Evolutionary conservation across 176 grass and related monocot genomes (phyloP).

Genomic region (Melocanna baccifera): DNA sequence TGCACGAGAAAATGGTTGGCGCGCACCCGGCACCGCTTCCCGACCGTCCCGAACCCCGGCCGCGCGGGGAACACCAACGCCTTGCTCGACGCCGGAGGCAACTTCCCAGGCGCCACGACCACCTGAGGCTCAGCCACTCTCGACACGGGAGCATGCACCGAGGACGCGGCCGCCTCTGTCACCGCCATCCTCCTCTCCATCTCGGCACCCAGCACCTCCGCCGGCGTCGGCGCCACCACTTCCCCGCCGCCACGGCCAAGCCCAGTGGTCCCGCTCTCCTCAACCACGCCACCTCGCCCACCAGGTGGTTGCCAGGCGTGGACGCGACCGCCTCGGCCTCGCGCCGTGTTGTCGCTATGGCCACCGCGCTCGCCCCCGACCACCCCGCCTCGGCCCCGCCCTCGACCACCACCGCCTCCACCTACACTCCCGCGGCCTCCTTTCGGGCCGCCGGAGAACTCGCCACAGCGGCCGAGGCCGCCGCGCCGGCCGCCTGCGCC

Average conservation of each 20-base stretch:
- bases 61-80: slow-evolving; percentile 26
- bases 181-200: background rate
- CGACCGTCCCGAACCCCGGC: slow-evolving; percentile 37
- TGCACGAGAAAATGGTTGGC: slow-evolving; percentile 37
- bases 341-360: background rate
- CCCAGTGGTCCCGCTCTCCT: too few species aligned
- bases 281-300: too few species aligned
- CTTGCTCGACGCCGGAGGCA: slow-evolving; percentile 44
- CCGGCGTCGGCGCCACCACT: background rate
- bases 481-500: too few species aligned
- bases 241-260: background rate
- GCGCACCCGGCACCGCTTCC: background rate
- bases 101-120: too few species aligned
- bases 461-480: too few species aligned
- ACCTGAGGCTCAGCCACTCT: background rate
- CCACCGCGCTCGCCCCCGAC: background rate
- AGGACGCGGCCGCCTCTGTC: background rate
- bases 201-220: background rate
- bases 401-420: background rate
- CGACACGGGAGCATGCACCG: background rate
- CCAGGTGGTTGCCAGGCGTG: background rate
- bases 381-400: background rate
- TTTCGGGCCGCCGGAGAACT: too few species aligned
- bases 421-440: too few species aligned
- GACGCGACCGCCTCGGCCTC: background rate